Evolutionary conservation across 2,329 filamentous ascomycete genomes (phyloP).

Genomic region (Penicillium sp.): DNA sequence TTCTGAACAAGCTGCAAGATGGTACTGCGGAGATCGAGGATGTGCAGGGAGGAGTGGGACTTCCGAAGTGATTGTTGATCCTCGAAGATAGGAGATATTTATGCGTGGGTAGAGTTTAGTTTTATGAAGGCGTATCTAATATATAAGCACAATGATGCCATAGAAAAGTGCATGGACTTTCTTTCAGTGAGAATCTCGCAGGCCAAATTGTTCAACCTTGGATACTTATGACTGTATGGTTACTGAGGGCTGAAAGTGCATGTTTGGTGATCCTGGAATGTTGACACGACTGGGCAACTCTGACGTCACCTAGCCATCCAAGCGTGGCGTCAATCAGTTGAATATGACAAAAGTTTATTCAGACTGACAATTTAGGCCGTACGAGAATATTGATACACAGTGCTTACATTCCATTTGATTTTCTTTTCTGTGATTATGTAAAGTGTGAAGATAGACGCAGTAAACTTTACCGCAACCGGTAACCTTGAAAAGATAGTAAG

Average conservation of each 20-base stretch:
- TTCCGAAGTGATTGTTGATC: neutral
- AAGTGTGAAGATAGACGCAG: neutral
- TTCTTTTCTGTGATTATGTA: neutral
- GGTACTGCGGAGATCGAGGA: conserved; percentile 9
- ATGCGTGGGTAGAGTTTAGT: neutral
- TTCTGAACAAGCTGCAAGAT: conserved; percentile 1
- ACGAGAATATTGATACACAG: neutral
- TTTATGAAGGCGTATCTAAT: neutral
- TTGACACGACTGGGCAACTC: neutral
- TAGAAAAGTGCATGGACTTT: too few relatives aligned
- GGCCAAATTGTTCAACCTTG: too few relatives aligned
- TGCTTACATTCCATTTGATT: too few relatives aligned
- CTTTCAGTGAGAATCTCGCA: too few relatives aligned
- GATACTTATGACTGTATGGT: too few relatives aligned
- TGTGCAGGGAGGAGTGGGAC: neutral
- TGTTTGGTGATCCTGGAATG: conserved; percentile 3
- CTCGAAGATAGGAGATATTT: neutral
- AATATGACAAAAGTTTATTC: too few relatives aligned
- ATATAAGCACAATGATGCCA: too few relatives aligned
- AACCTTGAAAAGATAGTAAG: too few relatives aligned
- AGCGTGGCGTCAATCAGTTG: too few relatives aligned
- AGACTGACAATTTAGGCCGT: neutral
- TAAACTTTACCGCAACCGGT: too few relatives aligned
- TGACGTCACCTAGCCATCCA: neutral
- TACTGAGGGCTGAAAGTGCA: neutral